Base-by-base conservation (phyloP, 1,139 yeast genomes). In the Protomyces gravidus region DNA sequence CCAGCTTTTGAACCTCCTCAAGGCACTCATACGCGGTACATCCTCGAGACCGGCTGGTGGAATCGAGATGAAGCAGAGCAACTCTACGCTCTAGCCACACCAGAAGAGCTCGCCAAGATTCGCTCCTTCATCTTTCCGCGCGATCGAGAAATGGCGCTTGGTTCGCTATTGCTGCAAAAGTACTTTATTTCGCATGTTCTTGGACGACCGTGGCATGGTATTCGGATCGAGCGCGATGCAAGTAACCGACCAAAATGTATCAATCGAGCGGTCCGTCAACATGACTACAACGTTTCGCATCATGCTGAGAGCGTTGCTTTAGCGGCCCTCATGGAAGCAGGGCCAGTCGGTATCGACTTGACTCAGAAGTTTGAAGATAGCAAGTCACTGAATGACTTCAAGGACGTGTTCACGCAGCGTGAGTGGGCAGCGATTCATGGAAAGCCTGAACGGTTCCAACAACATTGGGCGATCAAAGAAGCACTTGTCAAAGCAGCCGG, bases 401-500 rank as follows among this genome's bases (percentile, higher is more conserved):
- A 49, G 45, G 65, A 64, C 27, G 55, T 61, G 30, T 64, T 64
- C 33, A 30, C 65, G 5, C 28, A 39, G 1, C 11, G 28, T 17
- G 66, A 64, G 51, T 61, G 61, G 47, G 19, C 25, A 11, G 50
- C 49, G 13, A 55, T 27, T n/a, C 47, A 21, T 3, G 32, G 33
- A 9, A 50, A 48, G 11, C 27, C 39, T 39, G 26, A 32, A 9
- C 19, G 56, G 17, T 53, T 63, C 11, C 62, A 53, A 33, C 55
- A 61, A 15, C 65, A 58, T 26, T 64, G 66, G 66, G 64, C 66
- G 11, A 57, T 64, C 39, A 64, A 64, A 32, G 66, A 64, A 36
- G 63, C 66, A 3, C 64, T 62, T 32, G 65, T 65, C 42, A 64
- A 64, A 36, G 66, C 66, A 19, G 50, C 58, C 13, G 66, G 66